A percentile compares a stretch with the other conserved stretches of the same genome.
These are phyloP conservation scores for Hansenula lynferdii DNA, from an alignment of 1,139 yeast species.

Conservation along the genomic window DNA sequence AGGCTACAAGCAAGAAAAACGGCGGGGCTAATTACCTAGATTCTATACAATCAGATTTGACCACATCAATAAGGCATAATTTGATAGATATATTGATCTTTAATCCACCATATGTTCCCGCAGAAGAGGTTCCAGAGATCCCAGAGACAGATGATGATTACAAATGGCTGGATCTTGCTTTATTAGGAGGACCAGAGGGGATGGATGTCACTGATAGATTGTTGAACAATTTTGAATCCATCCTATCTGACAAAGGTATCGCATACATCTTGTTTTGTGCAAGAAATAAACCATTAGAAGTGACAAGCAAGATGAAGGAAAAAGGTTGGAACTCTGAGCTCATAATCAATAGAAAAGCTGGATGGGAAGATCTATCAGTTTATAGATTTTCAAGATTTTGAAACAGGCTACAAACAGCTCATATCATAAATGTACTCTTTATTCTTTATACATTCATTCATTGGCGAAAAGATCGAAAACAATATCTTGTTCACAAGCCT, in stretches of 20 bases:
- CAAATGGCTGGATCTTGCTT: conserved; percentile 82
- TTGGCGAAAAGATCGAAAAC: conserved; percentile 44
- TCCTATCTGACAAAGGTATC: conserved; percentile 52
- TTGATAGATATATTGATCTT: conserved; percentile 69
- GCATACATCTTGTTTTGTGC: conserved; percentile 89
- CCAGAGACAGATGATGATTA: conserved; percentile 39
- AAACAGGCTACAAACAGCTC: no score
- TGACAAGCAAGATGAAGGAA: conserved; percentile 41
- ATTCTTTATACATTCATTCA: not conserved
- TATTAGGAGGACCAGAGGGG: conserved; percentile 85
- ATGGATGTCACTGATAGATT: conserved; percentile 76
- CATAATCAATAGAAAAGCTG: conserved; percentile 71
- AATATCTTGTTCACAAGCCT: conserved; percentile 49
- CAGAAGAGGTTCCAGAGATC: conserved; percentile 55
- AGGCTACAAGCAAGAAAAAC: conserved; percentile 47
- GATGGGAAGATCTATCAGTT: conserved; percentile 92
- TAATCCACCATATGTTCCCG: conserved; percentile 97
- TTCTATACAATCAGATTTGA: conserved; percentile 53
- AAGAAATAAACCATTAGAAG: conserved; percentile 68
- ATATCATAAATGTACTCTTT: no score
- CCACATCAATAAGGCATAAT: conserved; percentile 40
- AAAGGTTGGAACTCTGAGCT: conserved; percentile 52
- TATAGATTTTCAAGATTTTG: conserved; percentile 40
- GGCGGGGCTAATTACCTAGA: conserved; percentile 41
- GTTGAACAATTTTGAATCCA: conserved; percentile 42